phyloP scores from a whole-genome alignment of 2,329 filamentous ascomycete genomes.

The Trichoderma atrobrunneum region DNA sequence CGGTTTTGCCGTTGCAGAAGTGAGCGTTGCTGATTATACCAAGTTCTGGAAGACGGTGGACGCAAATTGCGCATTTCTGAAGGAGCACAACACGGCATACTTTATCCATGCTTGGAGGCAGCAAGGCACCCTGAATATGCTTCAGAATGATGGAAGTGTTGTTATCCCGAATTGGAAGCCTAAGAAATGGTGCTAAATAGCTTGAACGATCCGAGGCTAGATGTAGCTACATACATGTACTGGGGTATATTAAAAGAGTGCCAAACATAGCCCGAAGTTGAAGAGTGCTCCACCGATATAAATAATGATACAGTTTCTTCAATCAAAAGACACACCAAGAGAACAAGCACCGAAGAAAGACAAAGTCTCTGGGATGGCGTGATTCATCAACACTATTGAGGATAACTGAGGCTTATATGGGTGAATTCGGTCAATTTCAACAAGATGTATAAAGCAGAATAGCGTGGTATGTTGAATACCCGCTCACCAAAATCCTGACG shows the following conservation, averaged over 20 bases:
- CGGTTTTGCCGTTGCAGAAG: slow-evolving; percentile 6
- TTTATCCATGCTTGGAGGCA: slow-evolving; percentile 22
- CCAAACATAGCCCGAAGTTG: too few species aligned
- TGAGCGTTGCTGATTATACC: slow-evolving; percentile 20
- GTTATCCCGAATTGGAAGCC: slow-evolving; percentile 21
- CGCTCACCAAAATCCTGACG: too few species aligned
- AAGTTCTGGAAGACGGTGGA: slow-evolving; percentile 22
- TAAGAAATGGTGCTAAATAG: slow-evolving; percentile 16
- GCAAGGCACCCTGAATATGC: slow-evolving; percentile 21
- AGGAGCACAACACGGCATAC: slow-evolving; percentile 19
- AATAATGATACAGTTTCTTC: too few species aligned
- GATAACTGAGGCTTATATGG: too few species aligned
- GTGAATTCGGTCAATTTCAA: neutral
- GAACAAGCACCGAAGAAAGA: too few species aligned
- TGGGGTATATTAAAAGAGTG: too few species aligned
- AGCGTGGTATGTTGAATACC: neutral
- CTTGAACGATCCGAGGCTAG: too few species aligned
- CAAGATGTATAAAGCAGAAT: neutral
- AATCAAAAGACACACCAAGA: too few species aligned
- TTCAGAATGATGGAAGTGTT: slow-evolving; percentile 20
- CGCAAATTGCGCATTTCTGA: slow-evolving; percentile 21
- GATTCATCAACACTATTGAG: too few species aligned
- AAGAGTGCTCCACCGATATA: too few species aligned
- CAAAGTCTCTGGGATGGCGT: too few species aligned
- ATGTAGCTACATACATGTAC: too few species aligned